Conservation (phyloP, 108 stramenopile genomes). For the Nannochloropsis salina region DNA sequence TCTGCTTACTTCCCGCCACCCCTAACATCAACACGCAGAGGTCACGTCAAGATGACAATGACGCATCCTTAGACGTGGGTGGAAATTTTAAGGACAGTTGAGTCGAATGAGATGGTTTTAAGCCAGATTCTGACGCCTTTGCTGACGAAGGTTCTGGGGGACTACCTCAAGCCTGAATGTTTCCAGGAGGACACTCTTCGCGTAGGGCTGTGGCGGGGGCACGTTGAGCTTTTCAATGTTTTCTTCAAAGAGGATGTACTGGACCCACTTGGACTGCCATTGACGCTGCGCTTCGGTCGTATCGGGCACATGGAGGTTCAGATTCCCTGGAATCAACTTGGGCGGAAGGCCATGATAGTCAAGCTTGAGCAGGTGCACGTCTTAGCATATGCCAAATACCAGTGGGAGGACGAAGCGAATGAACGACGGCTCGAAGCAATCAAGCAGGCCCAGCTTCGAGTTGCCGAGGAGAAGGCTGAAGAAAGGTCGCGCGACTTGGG, state of each 20-base stretch:
- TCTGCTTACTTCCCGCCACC: too few species aligned
- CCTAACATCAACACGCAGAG: too few species aligned
- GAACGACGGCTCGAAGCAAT: neutral
- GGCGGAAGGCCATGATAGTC: slow-evolving; percentile 1
- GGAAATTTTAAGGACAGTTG: too few species aligned
- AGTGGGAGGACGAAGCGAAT: neutral
- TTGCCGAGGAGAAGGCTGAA: slow-evolving; percentile 2
- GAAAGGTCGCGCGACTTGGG: neutral
- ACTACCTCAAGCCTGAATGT: neutral
- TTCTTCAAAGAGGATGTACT: neutral
- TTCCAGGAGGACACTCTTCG: neutral
- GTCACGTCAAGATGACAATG: too few species aligned
- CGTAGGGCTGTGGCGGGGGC: slow-evolving; percentile 11
- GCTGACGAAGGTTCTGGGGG: neutral
- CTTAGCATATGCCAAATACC: neutral
- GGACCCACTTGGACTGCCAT: neutral
- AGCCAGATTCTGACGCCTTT: neutral
- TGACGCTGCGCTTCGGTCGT: neutral
- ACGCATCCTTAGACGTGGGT: too few species aligned
- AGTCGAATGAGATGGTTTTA: neutral
- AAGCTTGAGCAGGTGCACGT: slow-evolving; percentile 17
- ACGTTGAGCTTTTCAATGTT: slow-evolving; percentile 15
- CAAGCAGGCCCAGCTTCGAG: slow-evolving; percentile 19
- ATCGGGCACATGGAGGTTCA: slow-evolving; percentile 22
- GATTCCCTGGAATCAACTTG: slow-evolving; percentile 17